Evolutionary conservation across 2,329 filamentous ascomycete genomes (phyloP).

Genomic region (Fusarium sp.): DNA sequence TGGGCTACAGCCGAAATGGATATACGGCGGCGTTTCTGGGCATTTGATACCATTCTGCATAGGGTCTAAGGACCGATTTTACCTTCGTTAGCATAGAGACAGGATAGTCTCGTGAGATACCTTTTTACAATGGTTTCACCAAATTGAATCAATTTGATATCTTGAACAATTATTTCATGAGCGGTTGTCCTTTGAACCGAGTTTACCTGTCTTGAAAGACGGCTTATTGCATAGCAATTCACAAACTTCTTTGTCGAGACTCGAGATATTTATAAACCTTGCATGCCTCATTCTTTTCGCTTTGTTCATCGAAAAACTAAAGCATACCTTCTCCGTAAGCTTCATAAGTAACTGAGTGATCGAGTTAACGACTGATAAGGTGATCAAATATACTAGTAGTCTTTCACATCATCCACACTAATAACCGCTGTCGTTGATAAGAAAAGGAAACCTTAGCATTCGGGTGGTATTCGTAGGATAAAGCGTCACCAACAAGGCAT

Average conservation of each 20-base stretch:
- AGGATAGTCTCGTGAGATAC: slow-evolving; percentile 28
- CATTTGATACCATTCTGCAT: slow-evolving; percentile 47
- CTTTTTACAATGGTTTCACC: slow-evolving; percentile 13
- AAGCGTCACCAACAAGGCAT: neutral
- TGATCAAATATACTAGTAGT: neutral
- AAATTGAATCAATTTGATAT: slow-evolving; percentile 26
- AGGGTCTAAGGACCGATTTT: slow-evolving; percentile 31
- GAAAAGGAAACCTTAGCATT: neutral
- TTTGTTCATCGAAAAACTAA: neutral
- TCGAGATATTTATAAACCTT: neutral
- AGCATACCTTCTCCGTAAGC: neutral
- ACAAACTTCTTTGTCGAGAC: neutral
- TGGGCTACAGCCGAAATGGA: slow-evolving; percentile 21
- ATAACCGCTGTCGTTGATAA: neutral
- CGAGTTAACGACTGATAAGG: neutral
- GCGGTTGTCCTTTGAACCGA: neutral
- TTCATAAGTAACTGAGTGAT: neutral
- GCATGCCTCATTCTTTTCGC: neutral
- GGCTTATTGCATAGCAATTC: neutral
- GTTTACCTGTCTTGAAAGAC: neutral
- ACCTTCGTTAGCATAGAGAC: slow-evolving; percentile 34
- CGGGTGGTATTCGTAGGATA: neutral
- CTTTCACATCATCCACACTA: neutral
- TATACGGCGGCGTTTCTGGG: slow-evolving; percentile 38
- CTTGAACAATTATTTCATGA: neutral